A percentile compares a stretch with the other conserved stretches of the same genome.
Conservation (phyloP, 495 filamentous ascomycete genomes). For the Penicillium atrosanguineum region DNA sequence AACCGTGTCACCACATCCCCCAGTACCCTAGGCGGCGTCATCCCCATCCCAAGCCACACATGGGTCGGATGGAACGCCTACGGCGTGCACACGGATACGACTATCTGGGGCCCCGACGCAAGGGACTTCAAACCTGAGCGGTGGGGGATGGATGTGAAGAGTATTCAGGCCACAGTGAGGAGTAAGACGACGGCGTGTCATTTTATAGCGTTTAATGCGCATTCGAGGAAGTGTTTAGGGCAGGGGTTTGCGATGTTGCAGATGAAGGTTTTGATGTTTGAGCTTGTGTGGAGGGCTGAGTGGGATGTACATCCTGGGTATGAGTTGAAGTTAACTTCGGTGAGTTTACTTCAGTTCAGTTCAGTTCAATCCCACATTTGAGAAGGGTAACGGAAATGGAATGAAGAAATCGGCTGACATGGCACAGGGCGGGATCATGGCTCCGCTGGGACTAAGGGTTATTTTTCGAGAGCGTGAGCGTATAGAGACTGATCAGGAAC, state of each 20-base stretch:
- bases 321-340: constrained; percentile 32
- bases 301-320: constrained; percentile 33
- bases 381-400: no score
- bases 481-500: background rate
- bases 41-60: constrained; percentile 29
- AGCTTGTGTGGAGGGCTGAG: constrained; percentile 24
- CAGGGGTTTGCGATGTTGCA: constrained; percentile 35
- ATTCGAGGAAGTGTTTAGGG: constrained; percentile 36
- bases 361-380: no score
- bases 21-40: constrained; percentile 20
- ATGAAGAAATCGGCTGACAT: background rate
- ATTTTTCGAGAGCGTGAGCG: constrained; percentile 1
- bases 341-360: constrained; percentile 15
- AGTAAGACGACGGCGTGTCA: constrained; percentile 28
- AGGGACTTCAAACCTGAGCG: constrained; percentile 32
- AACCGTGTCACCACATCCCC: constrained; percentile 24
- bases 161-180: constrained; percentile 27
- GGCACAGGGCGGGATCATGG: constrained; percentile 15
- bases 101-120: constrained; percentile 30
- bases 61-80: constrained; percentile 39
- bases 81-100: constrained; percentile 28
- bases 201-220: constrained; percentile 38
- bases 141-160: constrained; percentile 33
- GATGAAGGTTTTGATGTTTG: constrained; percentile 33
- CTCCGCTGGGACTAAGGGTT: constrained; percentile 10